These are phyloP conservation scores for Exserohilum rostratum DNA, from an alignment of 2,329 filamentous ascomycete genomes.

Conservation along the genomic window DNA sequence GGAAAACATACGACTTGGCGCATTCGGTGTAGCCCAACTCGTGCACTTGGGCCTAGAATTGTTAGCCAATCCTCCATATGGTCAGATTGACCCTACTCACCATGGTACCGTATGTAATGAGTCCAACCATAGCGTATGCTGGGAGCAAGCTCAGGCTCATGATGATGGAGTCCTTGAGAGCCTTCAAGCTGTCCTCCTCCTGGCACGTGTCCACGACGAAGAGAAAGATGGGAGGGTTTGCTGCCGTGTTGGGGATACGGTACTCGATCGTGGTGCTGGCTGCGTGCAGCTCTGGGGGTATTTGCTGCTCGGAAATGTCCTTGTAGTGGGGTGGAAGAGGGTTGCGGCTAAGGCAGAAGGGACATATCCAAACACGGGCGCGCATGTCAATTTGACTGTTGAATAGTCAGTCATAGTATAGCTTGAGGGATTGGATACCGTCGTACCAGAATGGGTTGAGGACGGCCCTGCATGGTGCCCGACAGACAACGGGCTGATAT, in stretches of 20 bases:
- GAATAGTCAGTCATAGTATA: constrained; percentile 21
- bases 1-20: constrained; percentile 97
- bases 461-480: constrained; percentile 91
- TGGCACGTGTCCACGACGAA: constrained; percentile 90
- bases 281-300: constrained; percentile 81
- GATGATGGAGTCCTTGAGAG: constrained; percentile 83
- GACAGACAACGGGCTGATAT: constrained; percentile 97
- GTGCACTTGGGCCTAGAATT: constrained; percentile 81
- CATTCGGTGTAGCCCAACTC: constrained; percentile 98
- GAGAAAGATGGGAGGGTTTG: constrained; percentile 83
- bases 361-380: constrained; percentile 85
- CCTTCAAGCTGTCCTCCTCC: constrained; percentile 82
- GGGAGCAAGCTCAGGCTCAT: constrained; percentile 84
- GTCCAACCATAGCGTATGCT: constrained; percentile 78
- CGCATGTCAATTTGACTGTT: constrained; percentile 80
- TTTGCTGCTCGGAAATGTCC: constrained; percentile 82
- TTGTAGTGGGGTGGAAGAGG: constrained; percentile 85
- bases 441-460: constrained; percentile 94
- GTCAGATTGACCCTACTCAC: constrained; percentile 52
- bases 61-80: constrained; percentile 21
- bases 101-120: constrained; percentile 94
- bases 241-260: constrained; percentile 77
- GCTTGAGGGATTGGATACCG: neutral
- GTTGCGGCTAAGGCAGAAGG: constrained; percentile 85
- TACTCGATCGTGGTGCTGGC: constrained; percentile 91